Conservation (phyloP, 2,329 filamentous ascomycete species). For the Fusarium pseudocircinatum region DNA sequence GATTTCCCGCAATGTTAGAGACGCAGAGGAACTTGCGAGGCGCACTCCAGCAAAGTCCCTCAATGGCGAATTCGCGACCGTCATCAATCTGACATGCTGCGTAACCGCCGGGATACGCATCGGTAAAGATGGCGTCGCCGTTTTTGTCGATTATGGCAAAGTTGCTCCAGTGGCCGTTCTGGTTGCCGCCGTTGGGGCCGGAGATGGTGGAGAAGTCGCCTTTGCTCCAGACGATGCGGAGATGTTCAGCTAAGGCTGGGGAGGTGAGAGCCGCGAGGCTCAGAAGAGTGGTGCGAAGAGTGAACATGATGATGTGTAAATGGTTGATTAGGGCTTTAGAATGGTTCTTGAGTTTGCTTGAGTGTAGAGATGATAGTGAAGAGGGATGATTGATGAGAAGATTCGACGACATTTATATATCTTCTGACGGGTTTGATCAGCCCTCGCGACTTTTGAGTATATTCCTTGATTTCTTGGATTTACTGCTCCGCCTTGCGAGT, state of each 20-base stretch:
- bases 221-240: not conserved
- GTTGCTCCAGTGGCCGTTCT: fast-evolving
- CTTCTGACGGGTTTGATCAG: too few relatives aligned
- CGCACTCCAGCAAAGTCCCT: not conserved
- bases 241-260: not conserved
- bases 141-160: not conserved
- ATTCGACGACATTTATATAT: too few relatives aligned
- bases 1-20: not conserved
- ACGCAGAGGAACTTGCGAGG: not conserved
- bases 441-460: too few relatives aligned
- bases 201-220: not conserved
- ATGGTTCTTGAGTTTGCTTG: too few relatives aligned
- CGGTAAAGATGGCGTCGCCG: not conserved
- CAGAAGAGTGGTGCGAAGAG: too few relatives aligned
- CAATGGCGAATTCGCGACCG: not conserved
- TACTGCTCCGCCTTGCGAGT: too few relatives aligned
- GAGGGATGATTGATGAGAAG: too few relatives aligned
- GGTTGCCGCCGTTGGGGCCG: not conserved
- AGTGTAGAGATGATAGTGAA: too few relatives aligned
- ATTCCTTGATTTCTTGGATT: too few relatives aligned
- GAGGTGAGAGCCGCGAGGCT: too few relatives aligned
- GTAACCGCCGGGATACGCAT: not conserved
- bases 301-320: too few relatives aligned
- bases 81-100: not conserved
- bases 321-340: too few relatives aligned